phyloP scores from a whole-genome alignment of 1,284 basidiomycete genomes.

The Kwoniella shivajii region DNA sequence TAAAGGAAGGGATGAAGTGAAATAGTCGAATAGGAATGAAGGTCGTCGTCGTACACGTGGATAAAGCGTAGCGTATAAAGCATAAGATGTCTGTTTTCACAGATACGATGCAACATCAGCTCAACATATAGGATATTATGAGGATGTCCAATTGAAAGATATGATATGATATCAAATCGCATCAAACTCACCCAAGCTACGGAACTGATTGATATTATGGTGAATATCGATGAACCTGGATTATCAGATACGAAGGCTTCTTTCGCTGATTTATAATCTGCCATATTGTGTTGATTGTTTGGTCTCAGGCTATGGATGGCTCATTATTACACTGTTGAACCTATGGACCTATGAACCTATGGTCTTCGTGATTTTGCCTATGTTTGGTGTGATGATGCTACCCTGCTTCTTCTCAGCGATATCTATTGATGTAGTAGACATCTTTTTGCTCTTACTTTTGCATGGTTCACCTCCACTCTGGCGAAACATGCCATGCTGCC shows the following conservation, averaged over 20 bases:
- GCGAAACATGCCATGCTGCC: too few relatives aligned
- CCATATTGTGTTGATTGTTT: constrained; percentile 15
- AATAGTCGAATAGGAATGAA: constrained; percentile 60
- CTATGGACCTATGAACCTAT: background rate
- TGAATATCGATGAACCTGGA: constrained; percentile 72
- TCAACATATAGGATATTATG: background rate
- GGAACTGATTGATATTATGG: constrained; percentile 73
- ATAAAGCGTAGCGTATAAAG: constrained; percentile 65
- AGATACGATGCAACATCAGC: constrained; percentile 2
- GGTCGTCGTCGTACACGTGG: constrained; percentile 38
- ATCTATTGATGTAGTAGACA: too few relatives aligned
- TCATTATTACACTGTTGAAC: too few relatives aligned
- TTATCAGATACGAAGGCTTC: constrained; percentile 83
- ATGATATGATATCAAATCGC: too few relatives aligned
- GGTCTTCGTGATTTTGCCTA: background rate
- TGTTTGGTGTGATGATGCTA: too few relatives aligned
- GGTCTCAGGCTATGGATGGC: too few relatives aligned
- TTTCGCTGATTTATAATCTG: constrained; percentile 76
- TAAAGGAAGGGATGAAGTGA: constrained; percentile 71
- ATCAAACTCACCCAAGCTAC: constrained; percentile 71
- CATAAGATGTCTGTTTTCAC: constrained; percentile 65
- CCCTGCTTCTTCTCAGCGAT: too few relatives aligned
- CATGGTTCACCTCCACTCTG: too few relatives aligned
- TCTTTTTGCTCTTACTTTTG: too few relatives aligned
- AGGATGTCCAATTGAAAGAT: constrained; percentile 4